Base-by-base conservation (phyloP, 768 basidiomycete genomes). In the Lactarius sp. region DNA sequence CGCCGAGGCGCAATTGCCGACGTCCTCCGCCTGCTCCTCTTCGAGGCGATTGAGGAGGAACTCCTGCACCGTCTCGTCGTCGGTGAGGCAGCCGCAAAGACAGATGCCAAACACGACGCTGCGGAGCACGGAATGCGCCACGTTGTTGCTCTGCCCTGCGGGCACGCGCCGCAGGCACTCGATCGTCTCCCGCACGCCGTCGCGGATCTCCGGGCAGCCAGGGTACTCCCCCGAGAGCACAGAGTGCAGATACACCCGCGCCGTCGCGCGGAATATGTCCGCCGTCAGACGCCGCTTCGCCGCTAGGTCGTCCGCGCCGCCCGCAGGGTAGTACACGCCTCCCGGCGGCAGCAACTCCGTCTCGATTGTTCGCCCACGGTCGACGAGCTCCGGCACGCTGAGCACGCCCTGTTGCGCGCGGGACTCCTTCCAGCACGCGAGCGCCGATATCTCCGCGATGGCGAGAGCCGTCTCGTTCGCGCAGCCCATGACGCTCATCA, bases 401-500 rank as follows among this genome's bases (percentile, higher is more conserved):
- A 92, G 81, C 51, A 71, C 71, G 46, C 85, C 83, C 4, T 63
- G 67, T 0, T 37, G 62, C 64, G 62, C 60, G 58, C 83, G 75
- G 0, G 56, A 58, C 20, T 77, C 76, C 75, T 91, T 92, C 89
- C 88, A 93, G 57, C 65, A 69, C 47, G 86, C 80, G 16, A 94
- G 80, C 20, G 74, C 76, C 12, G 86, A 83, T 42, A 83, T 87
- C 76, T 91, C 85, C 4, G 92, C 88, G 50, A 93, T 78, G 33
- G 88, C 89, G 79, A 88, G 86, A 53, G 93, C 83, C 59, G 89
- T 83, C 64, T 78, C 76, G 74, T 92, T 90, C 69, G 88, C 86
- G 77, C 91, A 92, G 20, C 91, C 91, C 90, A 94, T 93, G 6
- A 90, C 81, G 50, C 80, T 78, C 75, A 90, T 78, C 91, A 93